Evolutionary conservation across 208 protist species (phyloP).

Genomic region (Trypanosoma melophagium): DNA sequence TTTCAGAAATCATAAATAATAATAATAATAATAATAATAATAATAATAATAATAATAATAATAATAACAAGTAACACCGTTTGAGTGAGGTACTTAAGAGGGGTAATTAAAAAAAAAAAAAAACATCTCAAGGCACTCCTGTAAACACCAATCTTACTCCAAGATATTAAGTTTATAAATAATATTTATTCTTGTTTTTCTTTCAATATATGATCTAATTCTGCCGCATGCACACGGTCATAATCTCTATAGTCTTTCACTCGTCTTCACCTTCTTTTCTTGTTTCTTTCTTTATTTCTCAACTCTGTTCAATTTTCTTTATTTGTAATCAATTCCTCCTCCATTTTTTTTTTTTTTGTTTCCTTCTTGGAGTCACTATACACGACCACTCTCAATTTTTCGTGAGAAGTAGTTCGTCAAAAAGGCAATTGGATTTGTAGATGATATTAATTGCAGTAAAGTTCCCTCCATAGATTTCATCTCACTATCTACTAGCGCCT

Average conservation of each 20-base stretch:
- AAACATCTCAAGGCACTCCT: too few species aligned
- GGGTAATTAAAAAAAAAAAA: too few species aligned
- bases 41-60: too few species aligned
- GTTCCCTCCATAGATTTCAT: constrained; percentile 60
- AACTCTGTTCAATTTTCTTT: too few species aligned
- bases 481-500: constrained; percentile 61
- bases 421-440: constrained; percentile 35
- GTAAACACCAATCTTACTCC: too few species aligned
- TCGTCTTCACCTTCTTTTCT: too few species aligned
- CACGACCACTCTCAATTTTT: constrained; percentile 8
- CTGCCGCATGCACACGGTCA: background rate
- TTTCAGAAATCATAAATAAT: background rate
- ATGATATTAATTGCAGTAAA: constrained; percentile 32
- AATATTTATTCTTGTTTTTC: too few species aligned
- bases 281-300: too few species aligned
- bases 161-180: too few species aligned
- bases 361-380: background rate
- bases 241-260: constrained; percentile 4
- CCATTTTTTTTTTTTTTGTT: constrained; percentile 15
- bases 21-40: background rate
- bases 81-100: too few species aligned
- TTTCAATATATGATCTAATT: background rate
- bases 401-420: constrained; percentile 24
- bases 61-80: too few species aligned
- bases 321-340: background rate